Evolutionary conservation across 2,329 filamentous ascomycete genomes (phyloP), one percentile per base, ranked within the genome.

Genomic region (Dendrostoma leiphaemia): DNA sequence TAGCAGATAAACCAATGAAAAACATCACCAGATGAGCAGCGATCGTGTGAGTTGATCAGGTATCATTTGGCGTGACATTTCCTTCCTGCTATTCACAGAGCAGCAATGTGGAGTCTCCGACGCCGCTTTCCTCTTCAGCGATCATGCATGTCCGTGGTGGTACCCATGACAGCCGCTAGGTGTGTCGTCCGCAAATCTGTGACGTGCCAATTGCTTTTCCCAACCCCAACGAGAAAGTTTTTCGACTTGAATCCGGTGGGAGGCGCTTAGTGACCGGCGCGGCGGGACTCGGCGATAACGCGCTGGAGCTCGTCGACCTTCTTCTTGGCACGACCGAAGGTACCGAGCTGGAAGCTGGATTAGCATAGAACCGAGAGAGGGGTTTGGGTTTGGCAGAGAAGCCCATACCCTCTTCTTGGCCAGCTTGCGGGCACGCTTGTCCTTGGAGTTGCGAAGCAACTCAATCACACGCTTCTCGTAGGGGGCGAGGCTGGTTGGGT

Each of bases 271-370:
- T 84, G 81, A 66, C 69, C 78, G 62, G 75, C 72, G 68, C 81
- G 77, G 79, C 93, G 92, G 74, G 92, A 88, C 83, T 97, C 94
- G 71, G 93, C 91, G 74, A 99, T 99, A 78, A 99, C 90, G 71
- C 90, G 86, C 81, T 91, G 90, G 81, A 99, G 91, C 83, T 97
- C 93, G 76, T 99, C 94, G 67, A 99, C 94, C 93, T 99, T 99
- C 76, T 85, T 88, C 93, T 99, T 99, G 73, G 93, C 93, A 78
- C 94, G 93, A 73, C 90, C 90, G 79, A 97, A 97, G 69, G 94
- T 97, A 76, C 94, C 94, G 83, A 99, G 92, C 89, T 94, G 63
- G 56, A 53, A n/a, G n/a, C n/a, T n/a, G n/a, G n/a, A n/a, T n/a
- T n/a, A n/a, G n/a, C n/a, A n/a, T n/a, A n/a, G n/a, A n/a, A n/a